Percentiles rank a stretch among this genome's conserved stretches.
Evolutionary conservation across 2,329 filamentous ascomycete species (phyloP).

Genomic region (Phoma sp.): DNA sequence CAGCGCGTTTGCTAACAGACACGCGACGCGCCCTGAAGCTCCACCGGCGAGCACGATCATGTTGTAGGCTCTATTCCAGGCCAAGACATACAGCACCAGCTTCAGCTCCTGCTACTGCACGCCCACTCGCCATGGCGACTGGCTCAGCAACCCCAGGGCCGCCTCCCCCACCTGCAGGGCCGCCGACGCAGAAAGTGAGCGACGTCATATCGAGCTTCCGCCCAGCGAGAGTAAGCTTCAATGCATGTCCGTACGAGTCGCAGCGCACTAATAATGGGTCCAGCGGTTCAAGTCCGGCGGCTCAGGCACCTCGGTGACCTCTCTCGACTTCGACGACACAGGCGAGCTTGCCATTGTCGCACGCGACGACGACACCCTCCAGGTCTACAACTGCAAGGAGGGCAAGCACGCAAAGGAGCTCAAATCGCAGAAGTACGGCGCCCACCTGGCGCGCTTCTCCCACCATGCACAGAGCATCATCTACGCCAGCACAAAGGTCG

Average conservation of each 20-base stretch:
- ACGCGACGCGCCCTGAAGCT: slow-evolving; percentile 10
- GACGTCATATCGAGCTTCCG: slow-evolving; percentile 80
- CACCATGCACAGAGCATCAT: slow-evolving; percentile 90
- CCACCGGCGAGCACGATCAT: neutral
- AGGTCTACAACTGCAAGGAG: slow-evolving; percentile 92
- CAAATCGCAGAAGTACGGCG: slow-evolving; percentile 95
- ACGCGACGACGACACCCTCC: slow-evolving; percentile 91
- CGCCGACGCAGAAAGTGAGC: slow-evolving; percentile 64
- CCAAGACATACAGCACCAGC: neutral
- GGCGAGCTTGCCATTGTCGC: slow-evolving; percentile 91
- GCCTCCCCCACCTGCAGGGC: slow-evolving; percentile 41
- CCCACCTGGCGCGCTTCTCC: slow-evolving; percentile 91
- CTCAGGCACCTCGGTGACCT: slow-evolving; percentile 72
- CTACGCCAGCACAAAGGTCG: slow-evolving; percentile 94
- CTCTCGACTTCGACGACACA: slow-evolving; percentile 94
- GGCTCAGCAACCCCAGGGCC: slow-evolving; percentile 42
- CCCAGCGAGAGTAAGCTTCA: slow-evolving; percentile 72
- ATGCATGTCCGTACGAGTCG: neutral
- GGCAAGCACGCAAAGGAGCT: slow-evolving; percentile 88
- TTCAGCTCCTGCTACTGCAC: neutral
- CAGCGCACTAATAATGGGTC: slow-evolving; percentile 16
- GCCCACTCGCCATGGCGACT: slow-evolving; percentile 36
- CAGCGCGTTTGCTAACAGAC: slow-evolving; percentile 5
- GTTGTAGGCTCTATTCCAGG: neutral
- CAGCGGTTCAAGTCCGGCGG: slow-evolving; percentile 55